phyloP scores from a whole-genome alignment of 179 eudicot species.

The Gypsophila paniculata region DNA sequence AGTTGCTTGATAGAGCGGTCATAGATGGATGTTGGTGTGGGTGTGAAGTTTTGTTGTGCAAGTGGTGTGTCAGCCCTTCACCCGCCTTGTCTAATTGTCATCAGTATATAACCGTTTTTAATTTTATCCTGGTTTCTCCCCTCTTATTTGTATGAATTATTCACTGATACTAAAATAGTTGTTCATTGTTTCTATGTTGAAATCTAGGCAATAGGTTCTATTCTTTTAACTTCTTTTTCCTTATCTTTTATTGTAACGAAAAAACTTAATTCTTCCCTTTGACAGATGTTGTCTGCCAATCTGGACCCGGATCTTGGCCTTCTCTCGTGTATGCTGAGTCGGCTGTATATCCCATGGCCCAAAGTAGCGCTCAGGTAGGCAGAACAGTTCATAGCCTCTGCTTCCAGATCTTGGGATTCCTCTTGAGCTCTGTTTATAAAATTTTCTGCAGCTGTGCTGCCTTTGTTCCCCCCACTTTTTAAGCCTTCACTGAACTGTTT shows the following conservation, averaged over 20 bases:
- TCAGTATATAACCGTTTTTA: not conserved
- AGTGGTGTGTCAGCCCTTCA: not conserved
- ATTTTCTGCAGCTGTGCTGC: too few species aligned
- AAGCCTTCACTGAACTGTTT: not conserved
- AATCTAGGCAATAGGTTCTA: not conserved
- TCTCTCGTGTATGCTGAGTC: conserved; percentile 77
- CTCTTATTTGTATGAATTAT: not conserved
- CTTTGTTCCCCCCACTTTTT: not conserved
- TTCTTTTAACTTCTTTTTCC: not conserved
- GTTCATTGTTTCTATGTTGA: not conserved
- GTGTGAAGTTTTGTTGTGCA: conserved; percentile 6
- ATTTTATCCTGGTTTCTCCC: conserved; percentile 3
- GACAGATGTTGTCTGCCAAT: conserved; percentile 91
- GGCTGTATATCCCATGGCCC: conserved; percentile 92
- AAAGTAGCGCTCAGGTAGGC: conserved; percentile 89
- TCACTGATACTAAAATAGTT: not conserved
- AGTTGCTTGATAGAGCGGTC: conserved; percentile 3
- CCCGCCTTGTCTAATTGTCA: not conserved
- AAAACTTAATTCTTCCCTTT: conserved; percentile 18
- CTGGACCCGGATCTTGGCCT: conserved; percentile 99
- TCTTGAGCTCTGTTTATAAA: too few species aligned
- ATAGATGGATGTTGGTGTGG: not conserved
- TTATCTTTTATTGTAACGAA: not conserved
- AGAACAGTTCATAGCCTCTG: conserved; percentile 7
- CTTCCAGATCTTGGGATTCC: not conserved